Evolutionary conservation across 352 stramenopile genomes (phyloP).

Genomic region (Elongisporangium senticosum): DNA sequence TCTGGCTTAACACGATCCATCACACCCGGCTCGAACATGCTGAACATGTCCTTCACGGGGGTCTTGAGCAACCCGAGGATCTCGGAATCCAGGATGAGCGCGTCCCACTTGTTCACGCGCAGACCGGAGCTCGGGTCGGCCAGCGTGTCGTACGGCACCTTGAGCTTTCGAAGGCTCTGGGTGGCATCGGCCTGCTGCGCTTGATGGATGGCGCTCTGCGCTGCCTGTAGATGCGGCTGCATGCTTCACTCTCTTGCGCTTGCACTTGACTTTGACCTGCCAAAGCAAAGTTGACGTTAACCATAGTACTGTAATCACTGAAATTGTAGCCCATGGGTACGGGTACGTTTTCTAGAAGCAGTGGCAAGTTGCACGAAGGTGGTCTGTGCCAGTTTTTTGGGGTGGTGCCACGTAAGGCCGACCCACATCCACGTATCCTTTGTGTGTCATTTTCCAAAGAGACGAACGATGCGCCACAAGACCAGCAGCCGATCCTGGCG

Average conservation of each 20-base stretch:
- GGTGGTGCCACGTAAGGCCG: not conserved
- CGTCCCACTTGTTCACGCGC: constrained; percentile 84
- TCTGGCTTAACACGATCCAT: constrained; percentile 67
- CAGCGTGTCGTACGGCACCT: constrained; percentile 42
- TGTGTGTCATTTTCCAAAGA: not conserved
- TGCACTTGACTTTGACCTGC: not conserved
- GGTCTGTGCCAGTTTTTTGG: not conserved
- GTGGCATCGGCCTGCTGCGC: constrained; percentile 3
- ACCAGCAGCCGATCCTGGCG: not conserved
- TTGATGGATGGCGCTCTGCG: constrained; percentile 31
- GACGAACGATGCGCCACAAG: not conserved
- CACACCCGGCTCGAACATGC: constrained; percentile 61
- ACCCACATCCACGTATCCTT: not conserved
- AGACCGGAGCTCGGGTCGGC: constrained; percentile 35
- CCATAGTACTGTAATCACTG: not conserved
- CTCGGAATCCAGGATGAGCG: constrained; percentile 72
- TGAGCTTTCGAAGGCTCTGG: constrained; percentile 1
- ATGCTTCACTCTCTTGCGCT: constrained; percentile 4
- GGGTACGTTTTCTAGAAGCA: not conserved
- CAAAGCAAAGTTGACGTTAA: not conserved
- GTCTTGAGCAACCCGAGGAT: constrained; percentile 71
- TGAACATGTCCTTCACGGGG: constrained; percentile 76
- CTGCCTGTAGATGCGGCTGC: constrained; percentile 30
- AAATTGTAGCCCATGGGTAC: not conserved
- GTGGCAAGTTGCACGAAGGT: not conserved